Percentiles rank a stretch among this genome's conserved stretches.
phyloP scores from a whole-genome alignment of 192 early-diverging fungal genomes.

The Coemansia brasiliensis region DNA sequence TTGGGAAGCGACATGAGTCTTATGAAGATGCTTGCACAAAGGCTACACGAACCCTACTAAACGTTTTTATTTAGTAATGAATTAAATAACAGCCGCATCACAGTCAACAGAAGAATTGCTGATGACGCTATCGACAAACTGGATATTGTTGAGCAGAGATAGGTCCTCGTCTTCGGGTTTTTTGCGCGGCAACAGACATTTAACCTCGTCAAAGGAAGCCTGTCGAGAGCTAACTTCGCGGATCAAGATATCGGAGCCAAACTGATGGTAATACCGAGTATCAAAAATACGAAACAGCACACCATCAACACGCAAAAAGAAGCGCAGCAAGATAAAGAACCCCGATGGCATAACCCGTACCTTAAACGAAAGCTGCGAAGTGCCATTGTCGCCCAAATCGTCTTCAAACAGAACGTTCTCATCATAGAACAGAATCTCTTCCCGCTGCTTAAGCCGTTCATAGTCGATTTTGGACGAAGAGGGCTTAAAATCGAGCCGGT shows the following conservation, averaged over 20 bases:
- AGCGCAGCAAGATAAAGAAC: constrained; percentile 83
- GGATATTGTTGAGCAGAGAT: constrained; percentile 51
- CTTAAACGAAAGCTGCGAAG: constrained; percentile 73
- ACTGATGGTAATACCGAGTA: constrained; percentile 86
- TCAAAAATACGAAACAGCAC: constrained; percentile 91
- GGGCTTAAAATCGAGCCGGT: constrained; percentile 14
- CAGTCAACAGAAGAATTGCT: constrained; percentile 24
- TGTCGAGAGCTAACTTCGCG: constrained; percentile 76
- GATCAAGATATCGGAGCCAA: constrained; percentile 63
- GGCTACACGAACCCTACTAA: constrained; percentile 43
- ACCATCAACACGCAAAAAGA: constrained; percentile 91
- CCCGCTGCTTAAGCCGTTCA: constrained; percentile 67
- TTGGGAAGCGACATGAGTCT: constrained; percentile 29
- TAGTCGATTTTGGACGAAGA: constrained; percentile 70
- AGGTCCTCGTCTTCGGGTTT: constrained; percentile 51
- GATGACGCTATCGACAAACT: constrained; percentile 48
- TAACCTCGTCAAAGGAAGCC: constrained; percentile 60
- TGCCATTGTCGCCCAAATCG: constrained; percentile 94
- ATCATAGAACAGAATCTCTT: constrained; percentile 93
- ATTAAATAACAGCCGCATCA: constrained; percentile 29
- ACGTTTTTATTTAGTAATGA: not conserved
- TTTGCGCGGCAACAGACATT: constrained; percentile 27
- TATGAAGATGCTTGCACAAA: constrained; percentile 30
- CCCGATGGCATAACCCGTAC: constrained; percentile 93
- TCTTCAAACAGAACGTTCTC: constrained; percentile 95